These are phyloP conservation scores for Canavalia gladiata DNA, from an alignment of 306 rosid species.

Conservation along the genomic window DNA sequence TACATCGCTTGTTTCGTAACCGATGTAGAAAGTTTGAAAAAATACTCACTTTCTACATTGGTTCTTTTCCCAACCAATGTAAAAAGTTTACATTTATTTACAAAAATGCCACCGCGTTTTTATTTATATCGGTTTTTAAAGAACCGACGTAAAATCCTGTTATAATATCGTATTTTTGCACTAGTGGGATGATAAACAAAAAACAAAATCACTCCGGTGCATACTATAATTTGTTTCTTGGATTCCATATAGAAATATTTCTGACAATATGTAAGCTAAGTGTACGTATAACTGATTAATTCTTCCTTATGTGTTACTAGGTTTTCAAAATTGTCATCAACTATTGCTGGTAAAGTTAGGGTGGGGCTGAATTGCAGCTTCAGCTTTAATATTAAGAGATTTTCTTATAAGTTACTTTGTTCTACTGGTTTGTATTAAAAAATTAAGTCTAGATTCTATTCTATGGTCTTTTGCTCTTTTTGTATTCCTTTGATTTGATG, in stretches of 20 bases:
- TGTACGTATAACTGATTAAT: no score
- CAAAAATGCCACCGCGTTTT: no score
- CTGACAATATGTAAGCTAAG: no score
- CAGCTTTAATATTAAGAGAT: constrained; percentile 51
- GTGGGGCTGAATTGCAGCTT: constrained; percentile 56
- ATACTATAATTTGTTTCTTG: background rate
- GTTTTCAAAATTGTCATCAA: constrained; percentile 61
- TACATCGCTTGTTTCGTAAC: no score
- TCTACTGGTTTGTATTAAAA: background rate
- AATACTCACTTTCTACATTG: no score
- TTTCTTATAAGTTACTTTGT: constrained; percentile 23
- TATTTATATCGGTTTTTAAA: no score
- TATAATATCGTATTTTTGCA: no score
- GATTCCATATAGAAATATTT: background rate
- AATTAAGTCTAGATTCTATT: background rate
- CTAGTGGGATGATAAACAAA: constrained; percentile 62
- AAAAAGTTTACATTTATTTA: no score
- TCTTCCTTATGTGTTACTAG: constrained; percentile 44
- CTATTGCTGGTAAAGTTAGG: constrained; percentile 65
- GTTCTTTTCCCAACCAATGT: no score
- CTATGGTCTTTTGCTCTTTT: background rate
- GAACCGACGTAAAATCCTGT: no score
- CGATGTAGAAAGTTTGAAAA: no score
- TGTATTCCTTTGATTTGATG: no score
- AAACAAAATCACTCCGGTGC: constrained; percentile 71